A percentile compares a stretch with the other conserved stretches of the same genome.
phyloP scores from a whole-genome alignment of 2,329 filamentous ascomycete genomes.

The Stagonosporopsis chrysanthemi region DNA sequence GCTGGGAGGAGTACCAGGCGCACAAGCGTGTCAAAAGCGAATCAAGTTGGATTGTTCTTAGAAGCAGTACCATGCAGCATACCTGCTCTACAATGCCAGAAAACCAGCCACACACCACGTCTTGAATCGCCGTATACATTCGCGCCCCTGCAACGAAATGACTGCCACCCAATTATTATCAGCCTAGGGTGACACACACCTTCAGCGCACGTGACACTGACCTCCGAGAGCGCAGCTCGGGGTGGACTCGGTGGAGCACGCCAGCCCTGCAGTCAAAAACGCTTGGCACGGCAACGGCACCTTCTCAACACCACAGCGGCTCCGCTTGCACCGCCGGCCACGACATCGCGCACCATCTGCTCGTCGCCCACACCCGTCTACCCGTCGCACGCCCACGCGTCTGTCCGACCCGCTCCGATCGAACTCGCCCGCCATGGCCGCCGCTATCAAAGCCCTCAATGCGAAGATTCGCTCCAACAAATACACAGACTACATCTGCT shows the following conservation, averaged over 20 bases:
- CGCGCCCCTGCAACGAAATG: neutral
- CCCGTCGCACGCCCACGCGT: neutral
- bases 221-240: conserved; percentile 12
- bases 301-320: conserved; percentile 2
- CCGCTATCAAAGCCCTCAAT: conserved; percentile 62
- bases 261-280: neutral
- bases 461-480: conserved; percentile 61
- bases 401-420: neutral
- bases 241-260: neutral
- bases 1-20: neutral
- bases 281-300: conserved; percentile 8
- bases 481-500: conserved; percentile 61
- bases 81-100: conserved; percentile 6
- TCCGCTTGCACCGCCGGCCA: neutral
- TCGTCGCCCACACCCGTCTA: neutral
- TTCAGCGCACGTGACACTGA: conserved; percentile 18
- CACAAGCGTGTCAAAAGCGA: conserved; percentile 8
- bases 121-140: neutral
- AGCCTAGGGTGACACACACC: neutral
- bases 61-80: conserved; percentile 2
- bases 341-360: conserved; percentile 4
- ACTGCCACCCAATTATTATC: neutral
- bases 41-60: conserved; percentile 3
- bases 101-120: neutral
- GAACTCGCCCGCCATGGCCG: conserved; percentile 54